Base-by-base conservation (phyloP, 1,139 yeast species). In the Entelexis paramagnoliae region DNA sequence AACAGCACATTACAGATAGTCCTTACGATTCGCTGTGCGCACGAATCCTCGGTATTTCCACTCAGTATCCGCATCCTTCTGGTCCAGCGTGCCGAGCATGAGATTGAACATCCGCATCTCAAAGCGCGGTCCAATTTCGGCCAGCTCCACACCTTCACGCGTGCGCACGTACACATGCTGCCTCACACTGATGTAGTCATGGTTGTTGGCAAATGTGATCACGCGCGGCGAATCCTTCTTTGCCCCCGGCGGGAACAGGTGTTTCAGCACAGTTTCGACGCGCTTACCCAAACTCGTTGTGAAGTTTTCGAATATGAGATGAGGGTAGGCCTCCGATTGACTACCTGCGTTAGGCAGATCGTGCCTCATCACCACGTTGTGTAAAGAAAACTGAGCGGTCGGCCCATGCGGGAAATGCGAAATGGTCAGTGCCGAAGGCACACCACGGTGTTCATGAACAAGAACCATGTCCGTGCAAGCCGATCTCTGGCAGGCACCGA, bases 341-440 rank as follows among this genome's bases (percentile, higher is more conserved):
- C 84, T 88, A 11, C 97, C 97, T 44, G 83, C 75, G 61, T 87
- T 80, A 11, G 55, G 50, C 52, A 93, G 78, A 69, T 91, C 99
- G 67, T 91, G 99, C 67, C 97, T 80, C 55, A 93, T 73, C 43
- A 87, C 88, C 52, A 93, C 98, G 64, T 91, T 91, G 70, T 91
- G 98, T 55, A 91, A 73, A 7, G 97, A 86, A 72, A 91, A 93
- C 40, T 85, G 83, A 35, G 94, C 94, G 4, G 96, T 85, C 26
- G 98, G 99, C 0, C 99, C 99, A 66, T 91, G 96, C 5, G 98
- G 99, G 67, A 93, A 85, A 72, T 91, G 99, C 42, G 94, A 83
- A 34, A 91, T 72, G 1, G 98, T 91, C 55, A 91, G 64, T 1
- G 96, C 86, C 0, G 96, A 88, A 49, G 99, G 99, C 0, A 87